These are phyloP conservation scores for Astrothelium subdiscretum DNA, from an alignment of 495 filamentous ascomycete species.

Conservation along the genomic window DNA sequence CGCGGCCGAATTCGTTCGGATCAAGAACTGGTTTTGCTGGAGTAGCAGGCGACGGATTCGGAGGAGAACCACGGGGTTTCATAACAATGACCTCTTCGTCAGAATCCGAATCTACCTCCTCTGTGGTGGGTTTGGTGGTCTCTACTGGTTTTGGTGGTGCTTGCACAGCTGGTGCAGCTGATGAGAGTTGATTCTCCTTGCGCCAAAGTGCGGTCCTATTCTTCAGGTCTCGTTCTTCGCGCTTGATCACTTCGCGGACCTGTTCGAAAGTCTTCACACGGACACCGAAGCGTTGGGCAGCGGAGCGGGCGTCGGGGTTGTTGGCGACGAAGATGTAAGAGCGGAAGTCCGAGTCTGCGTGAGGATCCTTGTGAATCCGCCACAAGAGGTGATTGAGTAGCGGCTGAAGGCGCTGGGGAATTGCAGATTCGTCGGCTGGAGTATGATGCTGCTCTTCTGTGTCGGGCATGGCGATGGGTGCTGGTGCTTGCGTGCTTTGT, in stretches of 20 bases:
- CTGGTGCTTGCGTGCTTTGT: not conserved
- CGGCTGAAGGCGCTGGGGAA: constrained; percentile 32
- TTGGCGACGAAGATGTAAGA: constrained; percentile 46
- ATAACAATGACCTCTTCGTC: constrained; percentile 44
- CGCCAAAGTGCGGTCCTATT: constrained; percentile 39
- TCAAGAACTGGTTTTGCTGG: constrained; percentile 21
- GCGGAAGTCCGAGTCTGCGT: constrained; percentile 32
- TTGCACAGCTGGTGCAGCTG: not conserved
- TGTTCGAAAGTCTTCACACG: constrained; percentile 48
- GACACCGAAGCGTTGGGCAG: constrained; percentile 51
- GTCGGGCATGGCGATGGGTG: constrained; percentile 6
- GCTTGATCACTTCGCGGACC: constrained; percentile 44
- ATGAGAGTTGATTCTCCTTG: constrained; percentile 18
- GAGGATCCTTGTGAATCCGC: constrained; percentile 40
- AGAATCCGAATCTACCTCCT: constrained; percentile 40
- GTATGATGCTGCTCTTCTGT: not conserved
- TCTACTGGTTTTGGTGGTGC: not conserved
- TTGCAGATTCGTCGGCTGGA: constrained; percentile 17
- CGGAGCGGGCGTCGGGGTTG: constrained; percentile 41
- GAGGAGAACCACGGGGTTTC: constrained; percentile 30
- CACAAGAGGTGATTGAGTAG: constrained; percentile 53
- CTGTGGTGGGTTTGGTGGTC: constrained; percentile 31
- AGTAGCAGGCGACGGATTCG: constrained; percentile 21
- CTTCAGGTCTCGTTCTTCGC: constrained; percentile 48
- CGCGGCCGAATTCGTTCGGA: constrained; percentile 27